Evolutionary conservation across 2,329 filamentous ascomycete species (phyloP).

Genomic region (Chrysosphaeria jannelii): DNA sequence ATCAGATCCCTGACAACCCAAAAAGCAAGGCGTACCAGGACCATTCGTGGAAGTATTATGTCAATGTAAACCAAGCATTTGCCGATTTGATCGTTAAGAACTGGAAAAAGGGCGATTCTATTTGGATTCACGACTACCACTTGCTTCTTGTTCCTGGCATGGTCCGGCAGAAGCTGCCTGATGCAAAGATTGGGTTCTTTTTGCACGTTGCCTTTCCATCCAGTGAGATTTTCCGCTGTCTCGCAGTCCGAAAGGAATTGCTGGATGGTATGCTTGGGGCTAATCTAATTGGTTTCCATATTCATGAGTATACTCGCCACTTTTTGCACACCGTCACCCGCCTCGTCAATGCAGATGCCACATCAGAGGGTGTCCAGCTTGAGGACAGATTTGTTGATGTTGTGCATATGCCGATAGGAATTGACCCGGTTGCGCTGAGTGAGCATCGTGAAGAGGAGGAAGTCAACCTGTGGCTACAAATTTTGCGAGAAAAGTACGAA

Average conservation of each 20-base stretch:
- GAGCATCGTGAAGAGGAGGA: constrained; percentile 39
- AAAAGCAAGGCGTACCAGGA: constrained; percentile 97
- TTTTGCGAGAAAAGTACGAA: constrained; percentile 56
- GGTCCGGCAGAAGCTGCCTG: constrained; percentile 67
- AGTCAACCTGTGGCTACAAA: constrained; percentile 49
- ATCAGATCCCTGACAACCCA: constrained; percentile 89
- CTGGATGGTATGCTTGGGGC: constrained; percentile 81
- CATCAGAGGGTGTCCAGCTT: constrained; percentile 60
- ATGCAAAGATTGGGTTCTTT: constrained; percentile 90
- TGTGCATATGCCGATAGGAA: constrained; percentile 59
- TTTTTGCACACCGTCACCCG: constrained; percentile 91
- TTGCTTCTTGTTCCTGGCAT: constrained; percentile 66
- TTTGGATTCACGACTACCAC: constrained; percentile 95
- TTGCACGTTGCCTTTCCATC: constrained; percentile 86
- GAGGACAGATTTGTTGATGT: constrained; percentile 88
- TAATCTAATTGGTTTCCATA: constrained; percentile 82
- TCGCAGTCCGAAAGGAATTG: constrained; percentile 62
- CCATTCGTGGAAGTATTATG: constrained; percentile 87
- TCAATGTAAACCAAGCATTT: constrained; percentile 75
- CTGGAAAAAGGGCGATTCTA: constrained; percentile 76
- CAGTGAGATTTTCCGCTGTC: constrained; percentile 79
- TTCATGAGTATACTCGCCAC: constrained; percentile 72
- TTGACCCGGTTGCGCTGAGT: constrained; percentile 52
- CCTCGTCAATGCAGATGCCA: constrained; percentile 68
- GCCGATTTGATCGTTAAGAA: constrained; percentile 70